A percentile compares a stretch with the other conserved stretches of the same genome.
These are phyloP conservation scores for Plasmodium adleri DNA, from an alignment of 169 alveolate genomes.

Conservation along the genomic window DNA sequence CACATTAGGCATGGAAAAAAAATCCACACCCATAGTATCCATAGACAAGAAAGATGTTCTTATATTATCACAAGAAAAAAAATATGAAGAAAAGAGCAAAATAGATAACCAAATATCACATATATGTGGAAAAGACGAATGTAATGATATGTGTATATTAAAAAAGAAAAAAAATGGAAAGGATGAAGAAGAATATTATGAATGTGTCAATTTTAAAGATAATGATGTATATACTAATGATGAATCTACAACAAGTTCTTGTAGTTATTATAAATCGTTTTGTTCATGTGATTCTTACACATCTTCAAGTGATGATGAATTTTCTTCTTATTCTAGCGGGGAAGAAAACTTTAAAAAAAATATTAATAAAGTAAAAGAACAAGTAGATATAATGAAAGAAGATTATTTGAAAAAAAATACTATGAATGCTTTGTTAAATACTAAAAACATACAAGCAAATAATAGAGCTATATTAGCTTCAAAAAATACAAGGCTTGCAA, in stretches of 20 bases:
- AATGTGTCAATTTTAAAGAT: slow-evolving; percentile 19
- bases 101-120: too few relatives aligned
- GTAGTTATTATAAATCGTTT: slow-evolving; percentile 10
- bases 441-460: slow-evolving; percentile 50
- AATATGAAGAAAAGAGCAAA: too few relatives aligned
- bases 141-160: neutral
- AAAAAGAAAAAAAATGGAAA: slow-evolving; percentile 10
- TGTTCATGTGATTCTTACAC: slow-evolving; percentile 11
- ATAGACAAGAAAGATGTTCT: too few relatives aligned
- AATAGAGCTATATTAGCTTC: slow-evolving; percentile 63
- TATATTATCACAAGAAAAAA: too few relatives aligned
- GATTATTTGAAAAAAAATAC: slow-evolving; percentile 57
- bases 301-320: slow-evolving; percentile 23
- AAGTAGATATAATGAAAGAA: slow-evolving; percentile 61
- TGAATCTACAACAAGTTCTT: slow-evolving; percentile 5
- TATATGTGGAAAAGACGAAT: neutral
- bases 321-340: slow-evolving; percentile 25
- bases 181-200: slow-evolving; percentile 11
- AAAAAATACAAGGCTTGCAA: slow-evolving; percentile 43
- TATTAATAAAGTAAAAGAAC: slow-evolving; percentile 58
- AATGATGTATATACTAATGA: neutral
- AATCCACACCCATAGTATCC: too few relatives aligned
- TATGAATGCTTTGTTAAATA: slow-evolving; percentile 44
- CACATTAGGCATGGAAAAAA: too few relatives aligned
- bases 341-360: slow-evolving; percentile 36